A percentile compares a stretch with the other conserved stretches of the same genome.
Conservation (phyloP, 805 yeast species). For the Lachancea mirantina region DNA sequence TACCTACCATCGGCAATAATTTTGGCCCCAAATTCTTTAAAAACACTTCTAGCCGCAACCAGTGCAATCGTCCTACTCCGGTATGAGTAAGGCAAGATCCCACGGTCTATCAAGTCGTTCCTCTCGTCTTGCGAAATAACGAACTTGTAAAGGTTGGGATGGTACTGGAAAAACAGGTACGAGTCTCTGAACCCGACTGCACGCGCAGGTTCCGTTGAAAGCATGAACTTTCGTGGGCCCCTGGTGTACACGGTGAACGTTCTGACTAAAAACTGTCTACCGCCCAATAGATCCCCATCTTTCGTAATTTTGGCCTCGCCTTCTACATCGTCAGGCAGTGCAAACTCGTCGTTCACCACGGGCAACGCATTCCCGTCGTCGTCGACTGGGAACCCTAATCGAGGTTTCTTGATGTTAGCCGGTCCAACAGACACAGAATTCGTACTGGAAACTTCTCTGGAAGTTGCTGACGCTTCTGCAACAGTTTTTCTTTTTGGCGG, state of each 20-base stretch:
- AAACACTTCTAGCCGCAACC: conserved; percentile 85
- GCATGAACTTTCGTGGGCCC: conserved; percentile 75
- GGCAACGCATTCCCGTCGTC: conserved; percentile 61
- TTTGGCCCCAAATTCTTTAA: conserved; percentile 85
- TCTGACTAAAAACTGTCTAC: conserved; percentile 64
- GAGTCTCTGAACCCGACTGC: conserved; percentile 92
- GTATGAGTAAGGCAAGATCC: conserved; percentile 79
- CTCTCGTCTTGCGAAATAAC: conserved; percentile 72
- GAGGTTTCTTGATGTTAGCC: conserved; percentile 31
- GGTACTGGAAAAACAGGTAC: conserved; percentile 81
- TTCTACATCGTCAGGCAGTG: conserved; percentile 63
- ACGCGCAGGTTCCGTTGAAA: conserved; percentile 94
- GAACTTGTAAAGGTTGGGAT: conserved; percentile 65
- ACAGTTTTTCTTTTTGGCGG: conserved; percentile 17
- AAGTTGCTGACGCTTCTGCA: conserved; percentile 16
- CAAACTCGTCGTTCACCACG: conserved; percentile 69
- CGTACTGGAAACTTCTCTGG: conserved; percentile 23
- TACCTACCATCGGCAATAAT: conserved; percentile 73
- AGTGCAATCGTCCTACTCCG: conserved; percentile 85
- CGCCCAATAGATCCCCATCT: conserved; percentile 63
- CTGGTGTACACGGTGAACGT: conserved; percentile 49
- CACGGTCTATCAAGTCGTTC: conserved; percentile 71
- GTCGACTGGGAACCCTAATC: conserved; percentile 44
- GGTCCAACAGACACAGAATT: conserved; percentile 16
- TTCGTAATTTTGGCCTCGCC: conserved; percentile 70